Evolutionary conservation across 345 rosid species (phyloP).

Genomic region (Gossypium stocksii): DNA sequence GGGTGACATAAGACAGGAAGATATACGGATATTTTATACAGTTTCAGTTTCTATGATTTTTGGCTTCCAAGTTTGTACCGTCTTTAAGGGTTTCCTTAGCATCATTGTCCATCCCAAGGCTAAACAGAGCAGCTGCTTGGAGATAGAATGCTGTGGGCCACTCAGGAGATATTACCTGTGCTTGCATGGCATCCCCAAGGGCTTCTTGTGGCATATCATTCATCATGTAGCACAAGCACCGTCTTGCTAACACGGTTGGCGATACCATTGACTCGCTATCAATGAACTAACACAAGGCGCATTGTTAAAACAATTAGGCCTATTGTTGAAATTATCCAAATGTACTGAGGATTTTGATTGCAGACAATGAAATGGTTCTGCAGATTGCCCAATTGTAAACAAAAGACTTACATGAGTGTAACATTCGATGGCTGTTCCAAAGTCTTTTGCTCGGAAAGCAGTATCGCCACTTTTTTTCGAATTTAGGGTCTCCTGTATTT

Average conservation of each 20-base stretch:
- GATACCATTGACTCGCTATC: slow-evolving; percentile 80
- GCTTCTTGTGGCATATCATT: slow-evolving; percentile 76
- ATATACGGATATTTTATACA: slow-evolving; percentile 36
- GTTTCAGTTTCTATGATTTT: slow-evolving; percentile 54
- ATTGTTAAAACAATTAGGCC: neutral
- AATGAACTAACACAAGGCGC: slow-evolving; percentile 45
- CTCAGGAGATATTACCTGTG: slow-evolving; percentile 69
- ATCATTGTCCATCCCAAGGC: slow-evolving; percentile 76
- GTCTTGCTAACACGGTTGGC: slow-evolving; percentile 73
- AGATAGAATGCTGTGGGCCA: slow-evolving; percentile 82
- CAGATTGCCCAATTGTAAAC: neutral
- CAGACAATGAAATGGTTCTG: neutral
- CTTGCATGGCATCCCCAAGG: slow-evolving; percentile 84
- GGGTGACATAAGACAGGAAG: slow-evolving; percentile 8
- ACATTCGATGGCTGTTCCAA: slow-evolving; percentile 49
- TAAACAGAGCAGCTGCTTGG: slow-evolving; percentile 80
- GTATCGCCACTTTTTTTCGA: slow-evolving; percentile 61
- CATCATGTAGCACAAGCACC: slow-evolving; percentile 69
- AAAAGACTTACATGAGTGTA: slow-evolving; percentile 45
- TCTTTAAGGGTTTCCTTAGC: slow-evolving; percentile 80
- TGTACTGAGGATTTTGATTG: neutral
- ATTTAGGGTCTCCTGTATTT: slow-evolving; percentile 65
- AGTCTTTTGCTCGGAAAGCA: slow-evolving; percentile 54
- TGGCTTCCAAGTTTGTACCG: slow-evolving; percentile 69
- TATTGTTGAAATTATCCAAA: neutral